Evolutionary conservation across 805 yeast species (phyloP).

Genomic region (Pichia deserticola): DNA sequence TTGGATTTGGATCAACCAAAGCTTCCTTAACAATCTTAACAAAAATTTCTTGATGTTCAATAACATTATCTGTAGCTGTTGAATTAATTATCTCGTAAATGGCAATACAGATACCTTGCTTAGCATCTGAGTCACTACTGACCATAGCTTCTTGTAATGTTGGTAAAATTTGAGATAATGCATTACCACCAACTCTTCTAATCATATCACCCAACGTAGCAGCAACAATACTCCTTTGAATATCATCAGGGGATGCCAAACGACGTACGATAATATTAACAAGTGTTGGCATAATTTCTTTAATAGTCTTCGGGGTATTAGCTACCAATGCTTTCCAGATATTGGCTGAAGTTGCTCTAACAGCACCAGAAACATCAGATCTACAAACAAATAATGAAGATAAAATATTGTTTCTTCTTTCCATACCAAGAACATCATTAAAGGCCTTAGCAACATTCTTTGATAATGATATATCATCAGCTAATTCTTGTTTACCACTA

Average conservation of each 20-base stretch:
- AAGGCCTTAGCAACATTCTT: conserved; percentile 55
- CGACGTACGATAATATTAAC: conserved; percentile 73
- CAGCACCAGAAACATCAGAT: conserved; percentile 81
- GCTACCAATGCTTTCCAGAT: conserved; percentile 96
- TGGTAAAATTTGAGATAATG: conserved; percentile 78
- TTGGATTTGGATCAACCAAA: conserved; percentile 61
- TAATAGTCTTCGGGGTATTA: conserved; percentile 90
- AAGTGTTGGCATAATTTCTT: conserved; percentile 81
- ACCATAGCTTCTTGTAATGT: conserved; percentile 62
- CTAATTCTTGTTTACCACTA: conserved; percentile 64
- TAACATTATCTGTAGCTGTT: conserved; percentile 52
- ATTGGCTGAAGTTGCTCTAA: conserved; percentile 82
- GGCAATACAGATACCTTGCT: conserved; percentile 96
- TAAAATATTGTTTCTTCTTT: conserved; percentile 79
- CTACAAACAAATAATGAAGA: conserved; percentile 89
- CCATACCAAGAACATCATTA: conserved; percentile 74
- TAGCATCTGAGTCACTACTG: conserved; percentile 68
- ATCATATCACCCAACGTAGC: conserved; percentile 91
- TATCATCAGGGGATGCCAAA: conserved; percentile 74
- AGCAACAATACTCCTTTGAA: conserved; percentile 82
- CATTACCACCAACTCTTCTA: conserved; percentile 85
- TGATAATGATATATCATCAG: conserved; percentile 42
- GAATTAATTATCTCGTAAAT: conserved; percentile 77
- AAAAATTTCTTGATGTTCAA: conserved; percentile 57
- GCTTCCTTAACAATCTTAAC: conserved; percentile 73